Evolutionary conservation across 192 early-diverging fungal species (phyloP).

Genomic region (Coemansia sp.): DNA sequence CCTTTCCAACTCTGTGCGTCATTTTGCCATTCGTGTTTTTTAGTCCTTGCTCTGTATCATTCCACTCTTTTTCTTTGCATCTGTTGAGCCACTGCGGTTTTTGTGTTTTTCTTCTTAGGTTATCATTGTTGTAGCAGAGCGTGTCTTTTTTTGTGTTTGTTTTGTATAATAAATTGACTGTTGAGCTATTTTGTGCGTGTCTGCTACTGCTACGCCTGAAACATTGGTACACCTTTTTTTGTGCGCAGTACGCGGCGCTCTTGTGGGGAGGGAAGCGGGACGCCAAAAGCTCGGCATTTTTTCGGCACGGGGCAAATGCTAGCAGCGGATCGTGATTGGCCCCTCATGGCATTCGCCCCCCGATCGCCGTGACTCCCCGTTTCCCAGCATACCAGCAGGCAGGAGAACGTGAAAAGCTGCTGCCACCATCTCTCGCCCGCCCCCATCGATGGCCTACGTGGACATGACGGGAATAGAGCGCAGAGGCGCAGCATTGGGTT

Average conservation of each 20-base stretch:
- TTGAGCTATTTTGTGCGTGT: neutral
- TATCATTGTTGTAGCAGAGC: neutral
- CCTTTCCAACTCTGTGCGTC: no score
- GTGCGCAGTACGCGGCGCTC: neutral
- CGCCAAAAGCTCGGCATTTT: neutral
- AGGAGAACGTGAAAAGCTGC: no score
- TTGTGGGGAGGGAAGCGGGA: neutral
- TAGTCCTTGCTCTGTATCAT: conserved; percentile 1
- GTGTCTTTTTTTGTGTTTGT: neutral
- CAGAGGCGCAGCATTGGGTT: no score
- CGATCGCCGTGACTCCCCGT: neutral
- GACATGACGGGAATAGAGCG: no score
- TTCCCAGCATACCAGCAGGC: no score
- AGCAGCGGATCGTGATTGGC: neutral
- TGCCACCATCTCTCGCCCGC: no score
- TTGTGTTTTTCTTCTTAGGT: neutral
- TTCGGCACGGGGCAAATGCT: neutral
- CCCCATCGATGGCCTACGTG: no score
- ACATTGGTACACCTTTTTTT: conserved; percentile 1
- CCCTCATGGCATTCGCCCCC: neutral
- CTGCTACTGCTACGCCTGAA: neutral
- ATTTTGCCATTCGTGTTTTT: neutral
- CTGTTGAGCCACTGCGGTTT: neutral
- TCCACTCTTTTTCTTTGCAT: neutral
- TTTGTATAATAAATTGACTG: conserved; percentile 1